Evolutionary conservation across 1,284 basidiomycete genomes (phyloP).

Genomic region (Marasmius oreades): DNA sequence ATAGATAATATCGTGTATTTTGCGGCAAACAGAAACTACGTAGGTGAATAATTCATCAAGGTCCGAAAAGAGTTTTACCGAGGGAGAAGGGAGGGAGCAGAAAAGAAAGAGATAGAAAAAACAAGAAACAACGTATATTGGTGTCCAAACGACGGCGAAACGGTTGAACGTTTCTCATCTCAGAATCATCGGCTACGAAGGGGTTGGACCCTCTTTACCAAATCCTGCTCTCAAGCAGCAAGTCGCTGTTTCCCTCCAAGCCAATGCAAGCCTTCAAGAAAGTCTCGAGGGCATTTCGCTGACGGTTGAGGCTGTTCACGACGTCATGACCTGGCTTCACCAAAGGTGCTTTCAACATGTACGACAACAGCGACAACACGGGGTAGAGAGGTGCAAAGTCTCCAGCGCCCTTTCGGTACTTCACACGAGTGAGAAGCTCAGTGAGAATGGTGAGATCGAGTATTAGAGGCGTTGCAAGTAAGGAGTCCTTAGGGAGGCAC

Average conservation of each 20-base stretch:
- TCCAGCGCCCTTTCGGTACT: conserved; percentile 64
- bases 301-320: conserved; percentile 93
- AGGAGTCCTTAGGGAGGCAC: conserved; percentile 65
- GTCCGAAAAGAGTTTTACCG: too few species aligned
- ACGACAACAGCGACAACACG: conserved; percentile 85
- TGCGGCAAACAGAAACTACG: too few species aligned
- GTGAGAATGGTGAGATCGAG: conserved; percentile 92
- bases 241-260: background rate
- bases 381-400: conserved; percentile 84
- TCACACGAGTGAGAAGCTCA: conserved; percentile 91
- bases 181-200: background rate
- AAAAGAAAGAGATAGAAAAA: background rate
- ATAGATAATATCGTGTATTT: too few species aligned
- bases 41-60: too few species aligned
- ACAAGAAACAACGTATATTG: background rate
- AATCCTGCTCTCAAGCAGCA: background rate
- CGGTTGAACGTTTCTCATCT: background rate
- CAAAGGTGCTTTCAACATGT: conserved; percentile 97
- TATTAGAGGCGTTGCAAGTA: conserved; percentile 94
- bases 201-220: background rate
- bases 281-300: conserved; percentile 90
- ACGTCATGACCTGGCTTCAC: conserved; percentile 94
- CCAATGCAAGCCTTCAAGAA: conserved; percentile 94
- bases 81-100: too few species aligned
- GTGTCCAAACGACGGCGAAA: background rate